A percentile compares a stretch with the other conserved stretches of the same genome.
Evolutionary conservation across 352 stramenopile genomes (phyloP).

Genomic region (Pelagophyceae sp.): DNA sequence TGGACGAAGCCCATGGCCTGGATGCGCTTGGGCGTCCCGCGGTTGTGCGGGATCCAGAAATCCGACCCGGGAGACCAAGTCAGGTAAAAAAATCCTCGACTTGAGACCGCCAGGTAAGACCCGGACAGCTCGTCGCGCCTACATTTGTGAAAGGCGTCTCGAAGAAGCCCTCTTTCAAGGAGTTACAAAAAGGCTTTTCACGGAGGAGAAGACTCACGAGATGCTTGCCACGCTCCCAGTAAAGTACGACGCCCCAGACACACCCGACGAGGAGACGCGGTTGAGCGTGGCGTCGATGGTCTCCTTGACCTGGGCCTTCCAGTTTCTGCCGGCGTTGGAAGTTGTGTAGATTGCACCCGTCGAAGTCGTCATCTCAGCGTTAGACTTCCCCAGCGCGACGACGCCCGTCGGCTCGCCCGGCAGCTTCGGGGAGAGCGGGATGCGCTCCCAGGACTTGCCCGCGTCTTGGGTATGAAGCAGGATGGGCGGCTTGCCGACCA

Average conservation of each 20-base stretch:
- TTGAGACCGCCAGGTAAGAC: slow-evolving; percentile 59
- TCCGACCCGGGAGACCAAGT: slow-evolving; percentile 69
- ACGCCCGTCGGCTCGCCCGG: slow-evolving; percentile 64
- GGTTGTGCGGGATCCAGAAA: slow-evolving; percentile 71
- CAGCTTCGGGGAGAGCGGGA: slow-evolving; percentile 65
- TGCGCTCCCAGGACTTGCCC: slow-evolving; percentile 59
- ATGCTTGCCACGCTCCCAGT: slow-evolving; percentile 59
- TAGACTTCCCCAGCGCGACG: slow-evolving; percentile 51
- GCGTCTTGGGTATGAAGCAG: slow-evolving; percentile 66
- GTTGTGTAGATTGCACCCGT: slow-evolving; percentile 64
- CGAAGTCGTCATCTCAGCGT: slow-evolving; percentile 70
- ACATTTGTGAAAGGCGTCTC: no score
- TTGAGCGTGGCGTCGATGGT: slow-evolving; percentile 75
- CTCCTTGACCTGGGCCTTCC: slow-evolving; percentile 75
- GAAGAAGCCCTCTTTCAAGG: no score
- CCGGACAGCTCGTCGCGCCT: slow-evolving; percentile 43
- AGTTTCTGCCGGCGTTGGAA: slow-evolving; percentile 69
- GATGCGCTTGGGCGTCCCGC: slow-evolving; percentile 60
- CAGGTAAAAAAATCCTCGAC: slow-evolving; percentile 71
- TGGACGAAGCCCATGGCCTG: slow-evolving; percentile 74
- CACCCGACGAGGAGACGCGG: slow-evolving; percentile 57
- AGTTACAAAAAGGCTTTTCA: no score
- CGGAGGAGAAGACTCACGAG: no score
- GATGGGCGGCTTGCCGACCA: slow-evolving; percentile 66
- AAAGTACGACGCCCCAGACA: slow-evolving; percentile 67